Base-by-base conservation (phyloP, 345 rosid genomes). In the Brassica incana region DNA sequence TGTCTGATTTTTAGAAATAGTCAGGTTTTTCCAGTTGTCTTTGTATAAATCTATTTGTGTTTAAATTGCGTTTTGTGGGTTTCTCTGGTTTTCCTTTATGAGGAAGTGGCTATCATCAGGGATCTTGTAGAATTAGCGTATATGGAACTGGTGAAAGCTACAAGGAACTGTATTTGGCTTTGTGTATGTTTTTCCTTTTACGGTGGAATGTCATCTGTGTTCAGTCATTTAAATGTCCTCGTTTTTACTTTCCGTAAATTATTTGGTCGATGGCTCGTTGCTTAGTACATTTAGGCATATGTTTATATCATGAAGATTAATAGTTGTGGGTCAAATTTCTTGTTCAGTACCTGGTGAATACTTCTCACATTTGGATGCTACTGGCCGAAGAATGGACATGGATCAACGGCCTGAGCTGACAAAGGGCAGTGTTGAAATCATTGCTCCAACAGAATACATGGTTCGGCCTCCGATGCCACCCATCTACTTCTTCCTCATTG, bases 391-490 rank as follows among this genome's bases (percentile, higher is more conserved):
- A 85, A 78, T 92, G 77, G 99, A 96, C 85, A 77, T 93, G 84
- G 92, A 93, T 83, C 95, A 90, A 85, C 89, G 99, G 83, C 97
- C 97, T 82, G 99, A 96, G 81, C 98, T 96, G 81, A 89, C 76
- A 14, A 86, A 88, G 84, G 98, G 99, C 6, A 93, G 97, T 86
- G 95, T 93, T 70, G 99, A 96, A 77, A 90, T 88, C 84, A 90
- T 96, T 78, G 98, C 98, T 82, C 97, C 99, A 69, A 90, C 97
- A 11, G 99, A 96, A 78, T 96, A 93, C 85, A 96, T 96, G 99
- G 99, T 96, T 86, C 97, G 98, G 85, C 99, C 99, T 59, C 99
- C 97, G 68, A 93, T 93, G 98, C 97, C 97, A 5, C 99, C 99
- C 12, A 80, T 88, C 45, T 96, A 92, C 82, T 96, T 96, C 84